phyloP scores from a whole-genome alignment of 108 stramenopile species.

The Aurantiochytrium sp. region DNA sequence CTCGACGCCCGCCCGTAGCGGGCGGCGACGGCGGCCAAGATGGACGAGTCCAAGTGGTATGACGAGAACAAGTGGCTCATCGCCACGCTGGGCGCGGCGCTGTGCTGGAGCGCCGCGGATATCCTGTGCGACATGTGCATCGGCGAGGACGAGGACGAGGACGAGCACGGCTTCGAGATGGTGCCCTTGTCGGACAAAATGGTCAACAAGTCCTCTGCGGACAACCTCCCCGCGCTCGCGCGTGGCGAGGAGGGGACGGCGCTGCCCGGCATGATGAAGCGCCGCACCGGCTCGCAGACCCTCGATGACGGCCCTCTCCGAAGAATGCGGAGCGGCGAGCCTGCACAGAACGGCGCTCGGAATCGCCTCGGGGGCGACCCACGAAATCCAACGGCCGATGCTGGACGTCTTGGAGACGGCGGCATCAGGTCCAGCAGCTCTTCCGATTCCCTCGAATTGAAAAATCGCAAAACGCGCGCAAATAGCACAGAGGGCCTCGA shows the following conservation, averaged over 20 bases:
- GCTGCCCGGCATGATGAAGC: not conserved
- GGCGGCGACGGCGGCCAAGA: not conserved
- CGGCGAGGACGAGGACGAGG: slow-evolving; percentile 16
- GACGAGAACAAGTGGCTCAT: slow-evolving; percentile 3
- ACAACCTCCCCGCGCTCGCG: not conserved
- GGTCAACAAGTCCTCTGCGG: not conserved
- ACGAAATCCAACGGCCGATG: too few species aligned
- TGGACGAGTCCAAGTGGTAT: slow-evolving; percentile 16
- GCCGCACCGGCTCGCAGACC: not conserved
- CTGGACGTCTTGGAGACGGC: not conserved
- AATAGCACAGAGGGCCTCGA: too few species aligned
- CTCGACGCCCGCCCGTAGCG: too few species aligned
- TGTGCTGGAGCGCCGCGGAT: slow-evolving; percentile 20
- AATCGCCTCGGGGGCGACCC: too few species aligned
- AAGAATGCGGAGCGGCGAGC: not conserved
- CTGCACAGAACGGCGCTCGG: not conserved
- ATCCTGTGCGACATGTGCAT: slow-evolving; percentile 30
- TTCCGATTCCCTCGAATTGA: not conserved
- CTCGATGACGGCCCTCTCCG: not conserved
- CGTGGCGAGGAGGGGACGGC: not conserved
- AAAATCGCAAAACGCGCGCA: not conserved
- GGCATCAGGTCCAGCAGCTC: not conserved
- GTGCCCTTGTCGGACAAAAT: not conserved
- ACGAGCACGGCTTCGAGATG: slow-evolving; percentile 18
- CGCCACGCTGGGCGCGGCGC: slow-evolving; percentile 7